These are phyloP conservation scores for Schizosaccharomyces osmophilus DNA, from an alignment of 805 yeast species.

Conservation along the genomic window DNA sequence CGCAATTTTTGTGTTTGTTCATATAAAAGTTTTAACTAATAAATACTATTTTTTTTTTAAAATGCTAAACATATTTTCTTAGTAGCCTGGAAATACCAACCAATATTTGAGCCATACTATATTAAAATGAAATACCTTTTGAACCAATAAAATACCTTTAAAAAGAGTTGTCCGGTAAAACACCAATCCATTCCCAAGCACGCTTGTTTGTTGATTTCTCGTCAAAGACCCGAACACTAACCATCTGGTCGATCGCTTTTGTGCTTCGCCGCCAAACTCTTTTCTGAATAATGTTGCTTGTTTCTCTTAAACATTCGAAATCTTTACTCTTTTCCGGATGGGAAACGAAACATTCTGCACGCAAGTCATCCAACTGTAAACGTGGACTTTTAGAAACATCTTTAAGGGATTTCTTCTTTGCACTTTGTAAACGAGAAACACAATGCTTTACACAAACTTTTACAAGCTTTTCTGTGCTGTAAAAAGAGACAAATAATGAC, in stretches of 20 bases:
- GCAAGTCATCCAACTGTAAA: not conserved
- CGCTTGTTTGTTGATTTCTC: not conserved
- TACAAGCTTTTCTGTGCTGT: not conserved
- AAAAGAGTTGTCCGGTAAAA: not conserved
- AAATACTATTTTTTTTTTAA: no score
- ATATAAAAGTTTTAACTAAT: no score
- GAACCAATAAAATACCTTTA: not conserved
- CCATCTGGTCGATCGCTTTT: not conserved
- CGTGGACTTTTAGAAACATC: not conserved
- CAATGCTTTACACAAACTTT: not conserved
- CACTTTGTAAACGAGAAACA: not conserved
- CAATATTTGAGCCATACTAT: not conserved
- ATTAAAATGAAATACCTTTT: not conserved
- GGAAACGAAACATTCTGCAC: not conserved
- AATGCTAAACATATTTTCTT: no score
- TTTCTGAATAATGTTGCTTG: no score
- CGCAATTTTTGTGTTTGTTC: no score
- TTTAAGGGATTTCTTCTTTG: not conserved
- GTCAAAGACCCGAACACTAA: not conserved
- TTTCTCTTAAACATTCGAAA: not conserved
- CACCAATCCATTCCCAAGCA: conserved; percentile 1
- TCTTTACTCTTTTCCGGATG: not conserved
- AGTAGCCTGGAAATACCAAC: not conserved
- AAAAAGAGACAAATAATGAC: no score
- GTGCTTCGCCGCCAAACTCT: not conserved